These are phyloP conservation scores for Apiotrichum sp. DNA, from an alignment of 1,284 basidiomycete species.

Conservation along the genomic window DNA sequence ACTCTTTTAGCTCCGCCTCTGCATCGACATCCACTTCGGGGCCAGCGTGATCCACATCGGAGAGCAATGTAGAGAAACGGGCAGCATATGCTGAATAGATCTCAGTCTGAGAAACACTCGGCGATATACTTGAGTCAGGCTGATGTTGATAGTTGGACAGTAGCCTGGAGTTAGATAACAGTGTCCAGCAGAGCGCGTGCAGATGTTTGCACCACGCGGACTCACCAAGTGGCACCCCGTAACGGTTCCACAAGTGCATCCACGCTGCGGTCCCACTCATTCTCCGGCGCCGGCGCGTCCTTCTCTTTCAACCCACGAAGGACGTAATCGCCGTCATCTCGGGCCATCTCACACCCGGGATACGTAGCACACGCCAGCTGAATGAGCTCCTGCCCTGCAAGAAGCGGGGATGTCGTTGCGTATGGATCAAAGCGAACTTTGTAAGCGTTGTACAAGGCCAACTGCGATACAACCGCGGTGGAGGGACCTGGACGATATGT, in stretches of 20 bases:
- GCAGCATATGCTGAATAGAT: conserved; percentile 41
- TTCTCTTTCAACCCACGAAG: conserved; percentile 33
- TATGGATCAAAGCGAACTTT: conserved; percentile 41
- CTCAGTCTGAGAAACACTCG: conserved; percentile 34
- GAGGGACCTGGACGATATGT: conserved; percentile 30
- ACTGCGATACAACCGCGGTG: conserved; percentile 27
- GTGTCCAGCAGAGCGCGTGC: neutral
- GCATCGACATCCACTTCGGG: neutral
- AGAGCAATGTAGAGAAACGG: conserved; percentile 29
- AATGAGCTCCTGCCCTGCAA: conserved; percentile 42
- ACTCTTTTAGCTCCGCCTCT: conserved; percentile 16
- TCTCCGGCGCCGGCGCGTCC: conserved; percentile 17
- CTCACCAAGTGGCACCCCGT: conserved; percentile 38
- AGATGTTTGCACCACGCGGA: neutral
- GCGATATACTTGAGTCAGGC: conserved; percentile 12
- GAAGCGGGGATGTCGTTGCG: conserved; percentile 21
- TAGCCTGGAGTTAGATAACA: conserved; percentile 21
- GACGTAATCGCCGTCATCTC: conserved; percentile 38
- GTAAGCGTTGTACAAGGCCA: conserved; percentile 39
- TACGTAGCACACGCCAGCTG: conserved; percentile 42
- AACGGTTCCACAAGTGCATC: conserved; percentile 39
- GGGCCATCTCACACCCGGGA: conserved; percentile 40
- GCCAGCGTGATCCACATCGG: neutral
- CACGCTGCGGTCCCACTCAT: conserved; percentile 28
- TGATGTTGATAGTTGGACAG: conserved; percentile 34